These are phyloP conservation scores for Obelidium mucronatum DNA, from an alignment of 192 early-diverging fungal genomes.

Conservation along the genomic window DNA sequence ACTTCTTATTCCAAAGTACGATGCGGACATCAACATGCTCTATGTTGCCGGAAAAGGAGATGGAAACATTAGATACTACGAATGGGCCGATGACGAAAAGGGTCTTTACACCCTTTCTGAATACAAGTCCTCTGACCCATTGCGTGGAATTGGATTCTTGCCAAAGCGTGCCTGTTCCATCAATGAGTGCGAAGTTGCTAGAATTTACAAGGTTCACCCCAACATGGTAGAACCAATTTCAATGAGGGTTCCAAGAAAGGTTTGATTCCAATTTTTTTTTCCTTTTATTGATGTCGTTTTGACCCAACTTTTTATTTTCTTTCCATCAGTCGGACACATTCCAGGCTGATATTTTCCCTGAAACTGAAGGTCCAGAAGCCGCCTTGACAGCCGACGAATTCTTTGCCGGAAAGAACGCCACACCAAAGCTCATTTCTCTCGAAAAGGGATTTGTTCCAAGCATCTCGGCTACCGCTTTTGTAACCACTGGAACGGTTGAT, in stretches of 20 bases:
- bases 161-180: constrained; percentile 93
- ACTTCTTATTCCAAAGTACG: constrained; percentile 97
- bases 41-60: constrained; percentile 69
- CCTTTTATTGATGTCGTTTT: too few species aligned
- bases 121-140: constrained; percentile 89
- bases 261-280: not conserved
- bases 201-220: constrained; percentile 92
- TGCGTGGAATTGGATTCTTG: constrained; percentile 92
- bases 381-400: constrained; percentile 91
- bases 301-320: not conserved
- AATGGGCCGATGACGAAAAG: constrained; percentile 92
- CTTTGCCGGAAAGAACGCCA: constrained; percentile 84
- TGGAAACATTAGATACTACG: constrained; percentile 99
- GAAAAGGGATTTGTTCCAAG: constrained; percentile 75
- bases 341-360: constrained; percentile 96
- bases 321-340: constrained; percentile 87
- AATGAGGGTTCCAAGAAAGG: constrained; percentile 96
- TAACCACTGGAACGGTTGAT: constrained; percentile 68
- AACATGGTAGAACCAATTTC: constrained; percentile 94
- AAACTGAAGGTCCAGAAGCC: constrained; percentile 78
- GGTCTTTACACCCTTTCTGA: constrained; percentile 82
- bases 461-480: constrained; percentile 74
- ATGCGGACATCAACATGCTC: constrained; percentile 87
- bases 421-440: constrained; percentile 76
- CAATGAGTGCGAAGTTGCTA: constrained; percentile 87